Evolutionary conservation across 306 rosid genomes (phyloP), one percentile per base, ranked within the genome.

Genomic region (Malus fusca): DNA sequence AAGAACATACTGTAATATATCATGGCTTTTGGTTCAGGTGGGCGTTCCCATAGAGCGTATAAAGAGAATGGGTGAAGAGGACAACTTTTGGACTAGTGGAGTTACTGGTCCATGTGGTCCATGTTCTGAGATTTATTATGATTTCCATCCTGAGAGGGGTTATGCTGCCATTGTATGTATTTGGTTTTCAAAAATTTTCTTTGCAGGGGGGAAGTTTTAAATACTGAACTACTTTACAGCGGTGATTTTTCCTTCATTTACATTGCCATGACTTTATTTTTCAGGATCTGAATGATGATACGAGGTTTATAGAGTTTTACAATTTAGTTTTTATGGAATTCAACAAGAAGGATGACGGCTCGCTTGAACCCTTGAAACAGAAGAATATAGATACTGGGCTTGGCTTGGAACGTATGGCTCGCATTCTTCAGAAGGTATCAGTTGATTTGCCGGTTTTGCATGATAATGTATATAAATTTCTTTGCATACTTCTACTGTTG

Each of bases 11-110:
- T 5, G 5, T 22, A n/a, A 44, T n/a, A 64, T 66, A 35, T 68
- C 33, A 11, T 78, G 73, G 25, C 68, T 79, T 80, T 74, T 82
- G 71, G 56, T 66, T 75, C 90, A 93, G 98, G 76, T 93, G 66
- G 98, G 98, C 25, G 88, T 93, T 70, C 97, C 98, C 14, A 52
- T 82, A 72, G 87, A 91, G 71, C 97, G 87, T 42, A 91, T 93
- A 82, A 91, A 91, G 87, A 89, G 89, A 85, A 85, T 93, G 93
- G 98, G 96, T 19, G 88, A 88, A 79, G 97, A 93, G 15, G 98
- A 93, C 86, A 93, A 93, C 85, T 93, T 93, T 82, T 93, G 98
- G 97, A 88, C 90, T 25, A 93, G 96, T 82, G 98, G 98, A 78
- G 90, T 75, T 22, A 83, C 97, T 5, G 98, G 97, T 69, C 98